Evolutionary conservation across 1,284 basidiomycete species (phyloP).

Genomic region (Cryptococcus sp.): DNA sequence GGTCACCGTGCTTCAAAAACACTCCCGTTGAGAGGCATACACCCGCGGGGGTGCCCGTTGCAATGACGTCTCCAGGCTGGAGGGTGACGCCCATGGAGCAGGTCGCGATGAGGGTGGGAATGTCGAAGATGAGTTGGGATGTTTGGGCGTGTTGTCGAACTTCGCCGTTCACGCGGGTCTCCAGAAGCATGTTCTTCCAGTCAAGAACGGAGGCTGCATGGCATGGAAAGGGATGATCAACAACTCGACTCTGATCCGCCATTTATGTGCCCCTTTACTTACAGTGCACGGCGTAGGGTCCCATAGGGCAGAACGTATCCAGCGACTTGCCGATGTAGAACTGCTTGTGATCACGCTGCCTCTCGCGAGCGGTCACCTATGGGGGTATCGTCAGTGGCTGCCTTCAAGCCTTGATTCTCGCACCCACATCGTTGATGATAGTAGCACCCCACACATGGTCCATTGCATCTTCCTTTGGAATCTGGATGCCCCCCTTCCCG

Average conservation of each 20-base stretch:
- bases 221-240: too few species aligned
- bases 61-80: slow-evolving; percentile 42
- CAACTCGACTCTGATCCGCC: too few species aligned
- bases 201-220: slow-evolving; percentile 24
- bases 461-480: slow-evolving; percentile 43
- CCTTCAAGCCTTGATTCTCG: neutral
- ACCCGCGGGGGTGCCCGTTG: slow-evolving; percentile 40
- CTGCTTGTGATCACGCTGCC: slow-evolving; percentile 45
- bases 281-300: slow-evolving; percentile 30
- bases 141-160: slow-evolving; percentile 38
- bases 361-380: slow-evolving; percentile 34
- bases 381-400: neutral
- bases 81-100: slow-evolving; percentile 42
- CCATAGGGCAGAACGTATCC: slow-evolving; percentile 49
- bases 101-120: slow-evolving; percentile 45
- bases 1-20: slow-evolving; percentile 42
- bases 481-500: slow-evolving; percentile 38
- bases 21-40: slow-evolving; percentile 33
- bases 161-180: slow-evolving; percentile 42
- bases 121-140: slow-evolving; percentile 43
- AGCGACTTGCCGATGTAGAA: slow-evolving; percentile 47
- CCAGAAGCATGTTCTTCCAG: slow-evolving; percentile 28
- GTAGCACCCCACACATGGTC: slow-evolving; percentile 44
- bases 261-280: neutral
- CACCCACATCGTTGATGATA: slow-evolving; percentile 39